Conservation (phyloP, 139 green algal genomes). For the Klebsormidium nitens region DNA sequence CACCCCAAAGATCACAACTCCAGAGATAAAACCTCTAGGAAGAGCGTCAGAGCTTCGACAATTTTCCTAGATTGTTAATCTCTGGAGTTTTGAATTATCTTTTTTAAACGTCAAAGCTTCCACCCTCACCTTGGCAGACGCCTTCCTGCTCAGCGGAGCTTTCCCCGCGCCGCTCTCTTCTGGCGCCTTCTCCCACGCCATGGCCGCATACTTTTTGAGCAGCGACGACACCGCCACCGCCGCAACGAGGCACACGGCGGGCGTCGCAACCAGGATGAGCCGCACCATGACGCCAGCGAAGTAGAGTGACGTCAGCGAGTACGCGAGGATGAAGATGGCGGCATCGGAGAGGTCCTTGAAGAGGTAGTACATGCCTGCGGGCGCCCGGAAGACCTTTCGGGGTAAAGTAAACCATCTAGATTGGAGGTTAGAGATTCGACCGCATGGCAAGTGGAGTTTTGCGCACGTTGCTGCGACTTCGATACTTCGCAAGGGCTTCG, state of each 20-base stretch:
- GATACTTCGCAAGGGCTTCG: too few relatives aligned
- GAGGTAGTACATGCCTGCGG: constrained; percentile 40
- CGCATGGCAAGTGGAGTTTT: too few relatives aligned
- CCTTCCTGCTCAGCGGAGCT: too few relatives aligned
- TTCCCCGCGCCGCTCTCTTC: constrained; percentile 6
- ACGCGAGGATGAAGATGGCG: constrained; percentile 28
- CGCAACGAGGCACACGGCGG: constrained; percentile 41
- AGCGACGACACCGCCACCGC: constrained; percentile 18
- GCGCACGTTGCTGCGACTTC: too few relatives aligned
- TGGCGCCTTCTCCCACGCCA: constrained; percentile 22
- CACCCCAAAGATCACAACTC: too few relatives aligned
- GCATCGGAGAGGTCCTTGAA: constrained; percentile 44
- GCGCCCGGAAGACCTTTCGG: constrained; percentile 29
- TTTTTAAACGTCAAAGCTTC: too few relatives aligned
- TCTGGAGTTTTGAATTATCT: too few relatives aligned
- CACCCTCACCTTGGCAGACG: neutral
- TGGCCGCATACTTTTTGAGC: constrained; percentile 17
- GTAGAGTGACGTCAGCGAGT: constrained; percentile 34
- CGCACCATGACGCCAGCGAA: constrained; percentile 59
- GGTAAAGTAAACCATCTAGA: too few relatives aligned
- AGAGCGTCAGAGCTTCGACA: too few relatives aligned
- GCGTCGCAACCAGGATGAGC: constrained; percentile 62
- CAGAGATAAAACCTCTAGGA: too few relatives aligned
- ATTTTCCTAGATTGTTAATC: too few relatives aligned
- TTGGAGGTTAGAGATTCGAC: too few relatives aligned